These are phyloP conservation scores for Fragaria nilgerrensis DNA, from an alignment of 306 rosid genomes.

Conservation along the genomic window DNA sequence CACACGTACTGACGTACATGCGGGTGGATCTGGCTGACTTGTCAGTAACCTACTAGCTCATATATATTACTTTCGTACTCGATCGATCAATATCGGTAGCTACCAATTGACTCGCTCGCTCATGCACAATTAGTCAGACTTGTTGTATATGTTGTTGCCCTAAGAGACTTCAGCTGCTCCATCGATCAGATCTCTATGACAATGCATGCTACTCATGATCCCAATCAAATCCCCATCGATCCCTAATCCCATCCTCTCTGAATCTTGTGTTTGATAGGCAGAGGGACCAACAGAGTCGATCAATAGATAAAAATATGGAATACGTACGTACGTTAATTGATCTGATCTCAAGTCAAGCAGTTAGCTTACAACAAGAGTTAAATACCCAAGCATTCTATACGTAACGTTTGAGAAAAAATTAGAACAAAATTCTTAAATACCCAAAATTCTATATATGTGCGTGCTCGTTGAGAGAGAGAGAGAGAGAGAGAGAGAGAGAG, in stretches of 20 bases:
- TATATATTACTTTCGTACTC: background rate
- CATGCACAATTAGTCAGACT: background rate
- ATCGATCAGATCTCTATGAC: too few species aligned
- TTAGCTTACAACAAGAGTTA: background rate
- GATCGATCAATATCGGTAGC: background rate
- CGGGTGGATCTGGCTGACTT: slow-evolving; percentile 10
- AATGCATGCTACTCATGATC: too few species aligned
- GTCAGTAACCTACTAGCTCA: slow-evolving; percentile 1
- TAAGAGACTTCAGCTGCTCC: background rate
- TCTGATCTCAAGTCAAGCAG: background rate
- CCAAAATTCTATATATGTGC: too few species aligned
- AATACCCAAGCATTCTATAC: too few species aligned
- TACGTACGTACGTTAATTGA: too few species aligned
- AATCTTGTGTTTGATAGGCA: too few species aligned
- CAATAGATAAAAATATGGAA: too few species aligned
- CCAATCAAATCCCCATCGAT: too few species aligned
- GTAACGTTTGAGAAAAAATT: too few species aligned
- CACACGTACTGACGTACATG: background rate
- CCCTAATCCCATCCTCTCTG: too few species aligned
- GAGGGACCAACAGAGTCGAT: too few species aligned
- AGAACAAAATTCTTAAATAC: too few species aligned
- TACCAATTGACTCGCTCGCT: background rate
- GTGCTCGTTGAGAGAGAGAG: background rate
- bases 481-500: background rate
- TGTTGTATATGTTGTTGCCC: background rate